A percentile compares a stretch with the other conserved stretches of the same genome.
Conservation (phyloP, 768 basidiomycete species). For the Russula brevipes region DNA sequence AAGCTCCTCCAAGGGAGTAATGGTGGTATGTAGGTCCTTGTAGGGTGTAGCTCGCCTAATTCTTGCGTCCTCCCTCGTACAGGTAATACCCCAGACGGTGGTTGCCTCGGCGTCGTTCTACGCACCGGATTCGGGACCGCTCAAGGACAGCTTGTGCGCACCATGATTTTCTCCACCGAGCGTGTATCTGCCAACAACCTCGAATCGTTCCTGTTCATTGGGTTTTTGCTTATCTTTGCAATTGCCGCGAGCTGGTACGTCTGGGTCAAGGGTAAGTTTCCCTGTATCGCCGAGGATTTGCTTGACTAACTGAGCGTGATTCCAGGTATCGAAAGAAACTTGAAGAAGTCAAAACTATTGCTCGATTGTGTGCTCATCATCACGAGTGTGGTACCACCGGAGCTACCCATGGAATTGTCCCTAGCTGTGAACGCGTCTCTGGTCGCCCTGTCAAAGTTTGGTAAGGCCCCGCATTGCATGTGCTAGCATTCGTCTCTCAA, state of each 20-base stretch:
- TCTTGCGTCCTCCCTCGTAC: conserved; percentile 25
- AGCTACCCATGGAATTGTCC: conserved; percentile 95
- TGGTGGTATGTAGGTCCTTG: conserved; percentile 36
- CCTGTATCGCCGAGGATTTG: background rate
- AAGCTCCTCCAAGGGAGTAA: conserved; percentile 85
- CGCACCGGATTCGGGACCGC: conserved; percentile 97
- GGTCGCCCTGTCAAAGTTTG: conserved; percentile 87
- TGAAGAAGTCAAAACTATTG: conserved; percentile 92
- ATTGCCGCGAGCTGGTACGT: conserved; percentile 98
- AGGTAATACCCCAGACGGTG: conserved; percentile 78
- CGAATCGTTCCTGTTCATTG: conserved; percentile 96
- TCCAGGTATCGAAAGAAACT: conserved; percentile 79
- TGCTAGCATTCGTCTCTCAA: background rate
- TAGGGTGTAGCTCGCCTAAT: conserved; percentile 8
- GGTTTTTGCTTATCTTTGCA: conserved; percentile 95
- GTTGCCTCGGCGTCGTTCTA: conserved; percentile 88
- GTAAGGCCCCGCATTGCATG: conserved; percentile 41
- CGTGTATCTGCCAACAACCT: conserved; percentile 94
- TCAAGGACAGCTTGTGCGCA: conserved; percentile 94
- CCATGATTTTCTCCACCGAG: conserved; percentile 99
- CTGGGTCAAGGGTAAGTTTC: conserved; percentile 81
- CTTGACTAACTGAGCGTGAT: background rate
- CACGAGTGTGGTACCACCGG: conserved; percentile 96
- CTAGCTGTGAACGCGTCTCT: conserved; percentile 94
- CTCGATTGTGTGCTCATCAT: conserved; percentile 95